Conservation (phyloP, 2,329 filamentous ascomycete genomes). For the Fusarium sarcochroum region DNA sequence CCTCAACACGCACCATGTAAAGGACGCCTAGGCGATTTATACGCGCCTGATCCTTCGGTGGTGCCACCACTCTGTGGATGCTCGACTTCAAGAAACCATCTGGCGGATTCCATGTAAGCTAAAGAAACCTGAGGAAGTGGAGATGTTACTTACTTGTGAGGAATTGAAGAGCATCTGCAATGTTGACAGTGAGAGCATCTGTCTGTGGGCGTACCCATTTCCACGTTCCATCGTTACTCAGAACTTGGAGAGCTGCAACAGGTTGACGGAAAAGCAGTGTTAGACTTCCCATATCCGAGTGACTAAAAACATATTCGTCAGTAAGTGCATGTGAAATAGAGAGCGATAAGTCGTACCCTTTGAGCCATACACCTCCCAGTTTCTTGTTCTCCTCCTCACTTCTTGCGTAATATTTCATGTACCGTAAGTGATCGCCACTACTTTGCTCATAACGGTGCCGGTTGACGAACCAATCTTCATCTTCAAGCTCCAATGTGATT, state of each 20-base stretch:
- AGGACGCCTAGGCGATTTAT: constrained; percentile 12
- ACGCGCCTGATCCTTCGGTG: constrained; percentile 14
- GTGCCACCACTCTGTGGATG: constrained; percentile 52
- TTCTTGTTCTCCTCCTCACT: not conserved
- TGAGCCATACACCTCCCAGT: not conserved
- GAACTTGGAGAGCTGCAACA: constrained; percentile 68
- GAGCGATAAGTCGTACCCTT: not conserved
- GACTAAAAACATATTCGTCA: constrained; percentile 36
- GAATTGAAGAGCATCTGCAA: not conserved
- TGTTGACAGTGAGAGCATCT: not conserved
- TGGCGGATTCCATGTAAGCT: constrained; percentile 56
- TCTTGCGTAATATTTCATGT: constrained; percentile 1
- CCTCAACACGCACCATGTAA: constrained; percentile 4
- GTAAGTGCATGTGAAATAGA: not conserved
- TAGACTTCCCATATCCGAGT: constrained; percentile 69
- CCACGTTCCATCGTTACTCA: constrained; percentile 61
- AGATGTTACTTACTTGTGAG: not conserved
- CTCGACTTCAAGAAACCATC: constrained; percentile 61
- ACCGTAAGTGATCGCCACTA: not conserved
- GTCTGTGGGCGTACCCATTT: constrained; percentile 56
- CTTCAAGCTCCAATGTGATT: not conserved
- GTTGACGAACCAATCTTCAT: not conserved
- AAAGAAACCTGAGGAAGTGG: not conserved
- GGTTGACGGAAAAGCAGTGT: constrained; percentile 72
- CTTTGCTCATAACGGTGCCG: not conserved